A percentile compares a stretch with the other conserved stretches of the same genome.
Conservation (phyloP, 129 eudicot species). For the Escallonia herrerae region DNA sequence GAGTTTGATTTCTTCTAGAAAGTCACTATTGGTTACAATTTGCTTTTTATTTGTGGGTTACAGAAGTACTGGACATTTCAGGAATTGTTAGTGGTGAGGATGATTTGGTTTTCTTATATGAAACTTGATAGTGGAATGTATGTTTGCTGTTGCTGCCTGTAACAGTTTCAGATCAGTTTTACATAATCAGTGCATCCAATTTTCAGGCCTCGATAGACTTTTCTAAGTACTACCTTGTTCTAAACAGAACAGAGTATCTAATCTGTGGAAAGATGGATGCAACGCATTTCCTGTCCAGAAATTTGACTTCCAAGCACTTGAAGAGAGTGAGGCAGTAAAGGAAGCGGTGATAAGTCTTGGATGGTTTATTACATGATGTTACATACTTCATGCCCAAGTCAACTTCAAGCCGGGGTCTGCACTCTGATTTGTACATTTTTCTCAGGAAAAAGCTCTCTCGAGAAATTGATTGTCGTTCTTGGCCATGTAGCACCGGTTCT, state of each 20-base stretch:
- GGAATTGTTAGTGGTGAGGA: neutral
- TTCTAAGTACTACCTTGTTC: neutral
- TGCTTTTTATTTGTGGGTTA: neutral
- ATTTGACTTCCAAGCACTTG: no score
- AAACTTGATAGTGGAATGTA: neutral
- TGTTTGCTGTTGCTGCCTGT: neutral
- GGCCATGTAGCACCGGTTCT: neutral
- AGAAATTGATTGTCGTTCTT: neutral
- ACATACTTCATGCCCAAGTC: no score
- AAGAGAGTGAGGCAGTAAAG: neutral
- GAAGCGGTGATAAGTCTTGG: no score
- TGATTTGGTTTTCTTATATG: neutral
- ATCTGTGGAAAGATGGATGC: no score
- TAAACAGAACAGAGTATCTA: no score
- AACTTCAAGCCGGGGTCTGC: neutral
- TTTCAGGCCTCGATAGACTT: neutral
- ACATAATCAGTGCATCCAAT: neutral
- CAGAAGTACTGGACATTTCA: neutral
- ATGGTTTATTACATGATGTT: no score
- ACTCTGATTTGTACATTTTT: neutral
- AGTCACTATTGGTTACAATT: no score
- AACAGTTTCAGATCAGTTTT: neutral
- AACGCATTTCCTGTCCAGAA: no score
- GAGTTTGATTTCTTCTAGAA: constrained; percentile 39
- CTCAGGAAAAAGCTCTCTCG: neutral